Percentiles rank a stretch among this genome's conserved stretches.
Evolutionary conservation across 1,284 basidiomycete species (phyloP).

Genomic region (Polyporus tsugae): DNA sequence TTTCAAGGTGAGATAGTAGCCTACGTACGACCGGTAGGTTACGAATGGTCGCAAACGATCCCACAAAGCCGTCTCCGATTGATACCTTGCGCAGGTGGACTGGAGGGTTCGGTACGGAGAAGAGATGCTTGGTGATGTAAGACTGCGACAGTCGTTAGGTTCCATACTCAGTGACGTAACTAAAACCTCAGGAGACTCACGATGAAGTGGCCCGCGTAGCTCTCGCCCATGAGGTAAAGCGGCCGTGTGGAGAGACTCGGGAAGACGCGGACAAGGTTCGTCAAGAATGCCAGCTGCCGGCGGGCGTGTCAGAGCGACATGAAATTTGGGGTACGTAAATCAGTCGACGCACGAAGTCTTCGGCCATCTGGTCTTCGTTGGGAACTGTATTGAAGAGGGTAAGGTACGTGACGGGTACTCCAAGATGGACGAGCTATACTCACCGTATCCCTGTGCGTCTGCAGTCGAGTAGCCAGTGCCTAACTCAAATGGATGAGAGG

Average conservation of each 20-base stretch:
- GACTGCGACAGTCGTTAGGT: conserved; percentile 48
- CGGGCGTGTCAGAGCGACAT: neutral
- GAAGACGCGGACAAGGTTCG: conserved; percentile 40
- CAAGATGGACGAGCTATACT: conserved; percentile 6
- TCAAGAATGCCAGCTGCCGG: conserved; percentile 35
- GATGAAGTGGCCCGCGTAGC: conserved; percentile 42
- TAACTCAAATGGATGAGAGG: conserved; percentile 33
- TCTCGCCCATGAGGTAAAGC: conserved; percentile 42
- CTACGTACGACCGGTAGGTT: conserved; percentile 56
- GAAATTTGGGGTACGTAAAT: neutral
- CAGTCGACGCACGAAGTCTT: conserved; percentile 65
- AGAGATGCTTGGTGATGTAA: conserved; percentile 72
- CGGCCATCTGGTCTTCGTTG: conserved; percentile 71
- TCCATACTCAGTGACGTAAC: neutral
- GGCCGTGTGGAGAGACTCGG: conserved; percentile 39
- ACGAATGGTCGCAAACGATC: conserved; percentile 55
- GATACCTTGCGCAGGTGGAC: conserved; percentile 69
- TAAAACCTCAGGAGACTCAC: conserved; percentile 42
- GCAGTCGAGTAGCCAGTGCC: conserved; percentile 75
- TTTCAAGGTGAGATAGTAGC: neutral
- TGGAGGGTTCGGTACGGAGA: conserved; percentile 65
- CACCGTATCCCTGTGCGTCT: conserved; percentile 50
- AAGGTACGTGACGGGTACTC: no score
- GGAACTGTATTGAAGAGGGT: conserved; percentile 50
- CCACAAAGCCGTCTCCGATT: conserved; percentile 71